phyloP scores from a whole-genome alignment of 2,329 filamentous ascomycete genomes.

The Hypoxylon sp. region DNA sequence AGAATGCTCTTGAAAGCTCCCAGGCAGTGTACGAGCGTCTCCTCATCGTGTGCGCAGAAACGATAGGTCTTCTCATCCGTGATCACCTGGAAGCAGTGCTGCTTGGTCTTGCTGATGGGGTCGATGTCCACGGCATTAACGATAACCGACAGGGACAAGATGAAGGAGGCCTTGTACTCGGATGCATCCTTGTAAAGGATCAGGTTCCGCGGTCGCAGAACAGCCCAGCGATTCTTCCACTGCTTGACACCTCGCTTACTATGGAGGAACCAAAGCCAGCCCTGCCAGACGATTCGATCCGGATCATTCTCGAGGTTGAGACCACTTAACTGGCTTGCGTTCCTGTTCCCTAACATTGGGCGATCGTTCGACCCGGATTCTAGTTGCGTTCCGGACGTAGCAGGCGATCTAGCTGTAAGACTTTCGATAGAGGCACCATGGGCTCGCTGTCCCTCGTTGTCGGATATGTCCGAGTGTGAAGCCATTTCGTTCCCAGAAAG shows the following conservation, averaged over 20 bases:
- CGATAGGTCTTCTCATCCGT: constrained; percentile 88
- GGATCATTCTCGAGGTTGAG: constrained; percentile 72
- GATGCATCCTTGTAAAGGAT: constrained; percentile 93
- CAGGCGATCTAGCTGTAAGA: constrained; percentile 57
- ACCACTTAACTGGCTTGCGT: constrained; percentile 73
- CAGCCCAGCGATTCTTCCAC: constrained; percentile 96
- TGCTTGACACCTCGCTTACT: constrained; percentile 85
- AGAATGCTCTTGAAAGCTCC: constrained; percentile 91
- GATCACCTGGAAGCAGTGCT: constrained; percentile 90
- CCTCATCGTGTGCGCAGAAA: constrained; percentile 83
- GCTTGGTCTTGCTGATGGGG: constrained; percentile 85
- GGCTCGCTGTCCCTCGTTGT: constrained; percentile 66
- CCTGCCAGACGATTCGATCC: constrained; percentile 93
- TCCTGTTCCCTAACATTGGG: constrained; percentile 60
- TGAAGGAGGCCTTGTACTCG: constrained; percentile 88
- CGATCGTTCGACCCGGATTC: constrained; percentile 47
- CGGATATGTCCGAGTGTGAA: constrained; percentile 90
- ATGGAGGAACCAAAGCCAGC: constrained; percentile 86
- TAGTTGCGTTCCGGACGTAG: constrained; percentile 50
- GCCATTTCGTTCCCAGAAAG: constrained; percentile 74
- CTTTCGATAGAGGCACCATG: constrained; percentile 67
- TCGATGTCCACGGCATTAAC: constrained; percentile 95
- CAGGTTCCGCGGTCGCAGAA: constrained; percentile 85
- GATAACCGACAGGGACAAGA: constrained; percentile 81
- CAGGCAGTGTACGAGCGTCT: constrained; percentile 83